Evolutionary conservation across 2,329 filamentous ascomycete genomes (phyloP).

Genomic region (Fusarium transvaalense): DNA sequence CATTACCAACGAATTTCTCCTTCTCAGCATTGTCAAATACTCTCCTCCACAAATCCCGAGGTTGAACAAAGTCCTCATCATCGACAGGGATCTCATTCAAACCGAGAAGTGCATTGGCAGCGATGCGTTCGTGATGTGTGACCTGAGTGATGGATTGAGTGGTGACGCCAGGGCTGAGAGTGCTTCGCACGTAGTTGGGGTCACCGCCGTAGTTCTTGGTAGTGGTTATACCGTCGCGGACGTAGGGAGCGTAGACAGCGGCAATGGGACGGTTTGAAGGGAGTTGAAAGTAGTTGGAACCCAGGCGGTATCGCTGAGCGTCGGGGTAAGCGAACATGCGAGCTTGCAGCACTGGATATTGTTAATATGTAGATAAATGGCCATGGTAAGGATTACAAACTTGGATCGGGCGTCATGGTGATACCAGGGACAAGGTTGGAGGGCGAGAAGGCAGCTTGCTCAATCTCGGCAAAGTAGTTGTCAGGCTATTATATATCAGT

Average conservation of each 20-base stretch:
- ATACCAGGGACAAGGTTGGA: constrained; percentile 14
- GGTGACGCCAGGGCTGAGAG: constrained; percentile 3
- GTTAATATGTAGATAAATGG: not conserved
- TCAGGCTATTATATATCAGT: not conserved
- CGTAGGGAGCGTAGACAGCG: constrained; percentile 5
- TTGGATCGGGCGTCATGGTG: not conserved
- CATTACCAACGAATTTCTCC: constrained; percentile 1
- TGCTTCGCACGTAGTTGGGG: constrained; percentile 14
- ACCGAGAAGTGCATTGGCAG: constrained; percentile 6
- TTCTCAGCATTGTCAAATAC: constrained; percentile 21
- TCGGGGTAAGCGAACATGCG: constrained; percentile 24
- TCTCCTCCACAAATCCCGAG: constrained; percentile 10
- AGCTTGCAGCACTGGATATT: constrained; percentile 3
- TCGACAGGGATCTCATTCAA: constrained; percentile 15
- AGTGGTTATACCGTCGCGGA: constrained; percentile 11
- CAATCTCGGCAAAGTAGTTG: constrained; percentile 20
- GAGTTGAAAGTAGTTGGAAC: constrained; percentile 14
- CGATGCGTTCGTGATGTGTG: constrained; percentile 10
- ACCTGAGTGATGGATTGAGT: constrained; percentile 13
- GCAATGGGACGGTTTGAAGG: not conserved
- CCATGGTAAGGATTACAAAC: not conserved
- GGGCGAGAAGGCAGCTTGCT: constrained; percentile 16
- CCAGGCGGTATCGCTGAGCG: constrained; percentile 14
- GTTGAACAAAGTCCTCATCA: constrained; percentile 9
- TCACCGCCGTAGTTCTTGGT: constrained; percentile 11